Base-by-base conservation (phyloP, 306 rosid genomes). In the Glycyrrhiza uralensis region DNA sequence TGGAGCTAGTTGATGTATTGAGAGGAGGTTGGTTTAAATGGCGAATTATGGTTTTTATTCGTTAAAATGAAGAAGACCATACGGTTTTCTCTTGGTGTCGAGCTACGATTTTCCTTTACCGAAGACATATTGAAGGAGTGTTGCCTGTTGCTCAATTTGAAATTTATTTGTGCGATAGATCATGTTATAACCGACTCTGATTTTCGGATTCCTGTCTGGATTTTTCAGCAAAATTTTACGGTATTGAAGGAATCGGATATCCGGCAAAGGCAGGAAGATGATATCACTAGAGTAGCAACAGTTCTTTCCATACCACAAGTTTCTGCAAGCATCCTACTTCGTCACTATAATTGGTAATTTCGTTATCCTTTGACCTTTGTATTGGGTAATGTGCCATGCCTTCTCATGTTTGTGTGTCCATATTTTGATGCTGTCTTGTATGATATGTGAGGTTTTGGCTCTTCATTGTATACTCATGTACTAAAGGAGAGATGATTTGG, bases 161-260 rank as follows among this genome's bases (percentile, higher is more conserved):
- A 9, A 1, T 68, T 66, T 22, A 22, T 20, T 66, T 44, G 6
- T 24, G 17, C 35, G 1, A n/a, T n/a, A n/a, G n/a, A 69, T 54
- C 56, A 4, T 61, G 13, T 49, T 39, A 30, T 59, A 17, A 1
- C n/a, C 7, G 12, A 35, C 3, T 78, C 66, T 80, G 42, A 59
- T 42, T 66, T 28, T 58, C 7, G 29, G 12, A n/a, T 68, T 12
- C 28, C 32, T 60, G 42, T 50, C 35, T 82, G 69, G 19, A 1
- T 75, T 85, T 75, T 85, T 71, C 91, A 90, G 96, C 85, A 77
- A 82, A 90, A 84, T 44, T 90, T 65, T 18, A 80, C 85, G 6
- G 52, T 90, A 63, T 79, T 87, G 81, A 84, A 45, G 76, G 96
- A 90, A 55, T 59, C 54, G n/a, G 96, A 87, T 74, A 84, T 87